These are phyloP conservation scores for Hymenoscyphus occultus DNA, from an alignment of 2,329 filamentous ascomycete species.

Conservation along the genomic window DNA sequence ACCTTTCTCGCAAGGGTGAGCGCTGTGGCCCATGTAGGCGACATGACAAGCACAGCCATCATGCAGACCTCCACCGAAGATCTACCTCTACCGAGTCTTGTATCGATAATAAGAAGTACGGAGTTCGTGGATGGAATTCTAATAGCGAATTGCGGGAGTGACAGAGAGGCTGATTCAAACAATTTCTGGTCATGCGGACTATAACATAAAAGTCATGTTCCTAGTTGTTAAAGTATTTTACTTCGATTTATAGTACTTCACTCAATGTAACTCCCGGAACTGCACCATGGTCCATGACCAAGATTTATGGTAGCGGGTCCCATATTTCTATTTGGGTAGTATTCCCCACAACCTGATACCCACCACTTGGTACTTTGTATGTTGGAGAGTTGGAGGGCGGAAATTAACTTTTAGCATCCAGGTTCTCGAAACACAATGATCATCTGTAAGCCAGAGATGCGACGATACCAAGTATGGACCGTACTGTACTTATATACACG, in stretches of 20 bases:
- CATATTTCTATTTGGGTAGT: background rate
- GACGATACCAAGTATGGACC: background rate
- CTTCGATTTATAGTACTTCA: background rate
- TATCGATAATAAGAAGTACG: too few relatives aligned
- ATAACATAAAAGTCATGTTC: background rate
- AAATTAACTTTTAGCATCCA: slow-evolving; percentile 3
- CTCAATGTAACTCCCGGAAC: background rate
- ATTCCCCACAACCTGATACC: background rate
- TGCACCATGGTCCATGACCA: background rate
- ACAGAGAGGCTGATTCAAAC: background rate
- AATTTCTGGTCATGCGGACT: too few relatives aligned
- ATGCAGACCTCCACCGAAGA: background rate
- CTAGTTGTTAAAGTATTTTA: background rate
- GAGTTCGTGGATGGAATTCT: too few relatives aligned
- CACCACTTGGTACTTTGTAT: background rate
- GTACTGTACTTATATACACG: background rate
- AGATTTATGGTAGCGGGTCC: background rate
- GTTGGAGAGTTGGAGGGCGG: background rate
- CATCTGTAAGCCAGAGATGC: background rate
- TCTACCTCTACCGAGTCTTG: background rate
- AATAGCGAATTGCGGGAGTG: background rate
- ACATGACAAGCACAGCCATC: background rate
- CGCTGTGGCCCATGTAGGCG: background rate
- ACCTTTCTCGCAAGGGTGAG: background rate
- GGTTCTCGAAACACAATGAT: background rate